Base-by-base conservation (phyloP, 2,329 filamentous ascomycete species). In the Elsinoe necatrix region DNA sequence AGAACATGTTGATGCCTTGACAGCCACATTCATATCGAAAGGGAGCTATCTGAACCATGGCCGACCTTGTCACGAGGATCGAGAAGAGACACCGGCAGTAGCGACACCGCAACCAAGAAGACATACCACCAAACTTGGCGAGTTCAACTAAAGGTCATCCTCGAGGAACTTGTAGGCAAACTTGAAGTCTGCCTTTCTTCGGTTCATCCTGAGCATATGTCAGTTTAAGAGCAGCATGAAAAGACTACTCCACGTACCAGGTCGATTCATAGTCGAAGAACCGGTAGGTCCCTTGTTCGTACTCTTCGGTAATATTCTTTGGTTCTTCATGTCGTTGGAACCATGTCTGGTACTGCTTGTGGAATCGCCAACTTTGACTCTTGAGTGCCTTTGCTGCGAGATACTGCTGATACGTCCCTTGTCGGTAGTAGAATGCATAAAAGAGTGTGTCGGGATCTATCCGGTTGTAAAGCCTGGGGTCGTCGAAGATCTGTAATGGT, bases 251-350 rank as follows among this genome's bases (percentile, higher is more conserved):
- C 35, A 77, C 87, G 73, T 75, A 96, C 93, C 93, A 98, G 68
- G 93, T 98, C 72, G 89, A 95, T 75, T 98, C 93, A 69, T 98
- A 98, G 73, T 98, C 93, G 72, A 98, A 98, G 78, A 98, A 98
- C 52, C 93, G 85, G 76, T 98, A 98, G 21, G 93, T 98, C 61
- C 93, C 93, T 73, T 98, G 93, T 75, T 98, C 93, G 68, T 89
- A 97, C 73, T 98, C 93, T 72, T 98, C 93, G 0, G 93, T 97
- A 67, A 98, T 98, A 65, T 85, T 91, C 78, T 98, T 98, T 16
- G 93, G 93, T 75, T 98, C 93, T 69, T 98, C 93, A 64, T 98
- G 93, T 54, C 93, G 82, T 72, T 98, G 93, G 68, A 98, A 98
- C 93, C 93, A 98, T 1, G 93, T 98, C 72, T 95, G 93, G 69